Evolutionary conservation across 2,329 filamentous ascomycete genomes (phyloP).

Genomic region (Moelleriella libera): DNA sequence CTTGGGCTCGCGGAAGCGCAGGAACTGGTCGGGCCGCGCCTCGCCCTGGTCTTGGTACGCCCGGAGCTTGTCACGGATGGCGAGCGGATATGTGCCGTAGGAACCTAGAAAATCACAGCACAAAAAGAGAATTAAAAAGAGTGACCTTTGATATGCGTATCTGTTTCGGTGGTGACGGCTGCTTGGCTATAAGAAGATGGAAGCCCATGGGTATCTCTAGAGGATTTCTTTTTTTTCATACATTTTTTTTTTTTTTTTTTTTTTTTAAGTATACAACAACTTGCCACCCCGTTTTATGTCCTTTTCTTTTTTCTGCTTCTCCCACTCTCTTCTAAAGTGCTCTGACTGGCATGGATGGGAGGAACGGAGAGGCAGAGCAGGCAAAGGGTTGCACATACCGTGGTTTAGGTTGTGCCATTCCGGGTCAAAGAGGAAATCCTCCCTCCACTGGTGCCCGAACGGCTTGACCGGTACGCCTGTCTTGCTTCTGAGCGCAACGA

Average conservation of each 20-base stretch:
- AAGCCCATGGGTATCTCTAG: too few relatives aligned
- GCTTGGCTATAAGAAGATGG: too few relatives aligned
- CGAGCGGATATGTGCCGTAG: constrained; percentile 60
- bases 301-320: background rate
- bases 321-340: too few relatives aligned
- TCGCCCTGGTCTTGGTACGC: constrained; percentile 56
- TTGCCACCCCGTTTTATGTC: background rate
- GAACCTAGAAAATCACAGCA: constrained; percentile 38
- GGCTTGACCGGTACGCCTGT: background rate
- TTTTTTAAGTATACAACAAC: background rate
- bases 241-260: too few relatives aligned
- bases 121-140: background rate
- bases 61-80: constrained; percentile 44
- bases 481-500: constrained; percentile 1
- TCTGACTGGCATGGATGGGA: too few relatives aligned
- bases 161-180: background rate
- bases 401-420: constrained; percentile 67
- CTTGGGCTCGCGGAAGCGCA: constrained; percentile 50
- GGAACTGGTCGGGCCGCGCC: constrained; percentile 58
- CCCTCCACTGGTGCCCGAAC: constrained; percentile 29
- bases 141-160: background rate
- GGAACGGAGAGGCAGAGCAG: too few relatives aligned
- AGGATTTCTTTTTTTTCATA: too few relatives aligned
- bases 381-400: constrained; percentile 30
- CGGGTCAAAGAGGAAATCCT: constrained; percentile 56